Base-by-base conservation (phyloP, 768 basidiomycete genomes). In the Imleria badia region DNA sequence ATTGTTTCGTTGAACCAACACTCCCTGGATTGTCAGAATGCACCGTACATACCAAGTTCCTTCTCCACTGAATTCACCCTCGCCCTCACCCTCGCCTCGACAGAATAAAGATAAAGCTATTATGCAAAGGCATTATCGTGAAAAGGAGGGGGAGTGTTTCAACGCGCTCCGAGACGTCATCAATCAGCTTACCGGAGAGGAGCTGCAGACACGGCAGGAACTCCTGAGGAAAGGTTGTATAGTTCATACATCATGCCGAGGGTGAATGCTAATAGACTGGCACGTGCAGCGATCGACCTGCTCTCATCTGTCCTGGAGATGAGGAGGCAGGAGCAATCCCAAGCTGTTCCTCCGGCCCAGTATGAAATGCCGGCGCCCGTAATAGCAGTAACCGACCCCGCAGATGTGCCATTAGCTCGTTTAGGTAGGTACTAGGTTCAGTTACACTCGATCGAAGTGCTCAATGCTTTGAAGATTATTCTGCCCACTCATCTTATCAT, bases 61-160 rank as follows among this genome's bases (percentile, higher is more conserved):
- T 19, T 40, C 20, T 19, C 30, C 23, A 2, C 1, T 20, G 9
- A 8, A 13, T 17, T 17, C 34, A 14, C 15, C 22, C 23, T 11
- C 38, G 1, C 23, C 22, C 23, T 11, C 38, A 2, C 23, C 36
- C 29, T 44, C 17, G 8, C 17, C 50, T 17, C 60, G 19, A 42
- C 49, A 45, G 35, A 49, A 17, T 23, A 68, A 70, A 45, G 51
- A 17, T 23, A 68, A 70, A 45, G 51, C 40, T 23, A n/a, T 14
- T 2, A 26, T 22, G 34, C 68, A 69, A 38, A 59, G 36, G 39
- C 45, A 45, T 23, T 69, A 69, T 38, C 66, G 68, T 26, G 48
- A 59, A 34, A 68, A 55, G 42, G 66, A 69, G 33, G 38, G 45
- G 8, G 60, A 59, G 1, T 55, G 36, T 38, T 57, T 69, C 20